Conservation (phyloP, 1,139 yeast genomes). For the Sugiyamaella neomexicana region DNA sequence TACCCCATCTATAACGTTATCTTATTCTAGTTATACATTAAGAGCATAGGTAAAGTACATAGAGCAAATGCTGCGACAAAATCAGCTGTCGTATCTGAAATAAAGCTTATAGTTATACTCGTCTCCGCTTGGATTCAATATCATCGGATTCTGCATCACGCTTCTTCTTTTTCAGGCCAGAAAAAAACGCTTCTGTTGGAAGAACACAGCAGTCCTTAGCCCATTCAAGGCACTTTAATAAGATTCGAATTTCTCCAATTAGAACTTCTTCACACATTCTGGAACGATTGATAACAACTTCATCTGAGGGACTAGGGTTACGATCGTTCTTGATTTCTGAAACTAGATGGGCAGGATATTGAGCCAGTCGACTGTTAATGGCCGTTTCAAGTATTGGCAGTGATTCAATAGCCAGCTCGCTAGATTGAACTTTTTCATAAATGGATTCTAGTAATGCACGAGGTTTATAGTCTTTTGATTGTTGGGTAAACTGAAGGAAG, state of each 20-base stretch:
- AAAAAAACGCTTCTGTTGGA: constrained; percentile 12
- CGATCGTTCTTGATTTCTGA: constrained; percentile 20
- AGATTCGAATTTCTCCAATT: constrained; percentile 32
- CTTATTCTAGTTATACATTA: constrained; percentile 1
- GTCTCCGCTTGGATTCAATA: constrained; percentile 1
- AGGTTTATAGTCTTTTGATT: constrained; percentile 16
- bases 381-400: constrained; percentile 24
- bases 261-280: constrained; percentile 34
- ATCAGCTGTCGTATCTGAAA: background rate
- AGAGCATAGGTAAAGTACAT: constrained; percentile 1
- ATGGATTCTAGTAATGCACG: constrained; percentile 26
- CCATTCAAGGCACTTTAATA: constrained; percentile 28
- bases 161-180: constrained; percentile 2
- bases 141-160: background rate
- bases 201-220: constrained; percentile 19
- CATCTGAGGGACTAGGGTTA: constrained; percentile 19
- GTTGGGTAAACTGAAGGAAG: constrained; percentile 20
- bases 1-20: constrained; percentile 2
- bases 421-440: constrained; percentile 26
- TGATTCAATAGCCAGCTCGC: constrained; percentile 26
- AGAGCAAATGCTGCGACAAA: background rate
- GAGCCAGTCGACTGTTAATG: constrained; percentile 26
- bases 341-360: constrained; percentile 26
- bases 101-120: background rate
- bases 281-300: constrained; percentile 25